These are phyloP conservation scores for Agrocybe praecox DNA, from an alignment of 768 basidiomycete genomes.

Conservation along the genomic window DNA sequence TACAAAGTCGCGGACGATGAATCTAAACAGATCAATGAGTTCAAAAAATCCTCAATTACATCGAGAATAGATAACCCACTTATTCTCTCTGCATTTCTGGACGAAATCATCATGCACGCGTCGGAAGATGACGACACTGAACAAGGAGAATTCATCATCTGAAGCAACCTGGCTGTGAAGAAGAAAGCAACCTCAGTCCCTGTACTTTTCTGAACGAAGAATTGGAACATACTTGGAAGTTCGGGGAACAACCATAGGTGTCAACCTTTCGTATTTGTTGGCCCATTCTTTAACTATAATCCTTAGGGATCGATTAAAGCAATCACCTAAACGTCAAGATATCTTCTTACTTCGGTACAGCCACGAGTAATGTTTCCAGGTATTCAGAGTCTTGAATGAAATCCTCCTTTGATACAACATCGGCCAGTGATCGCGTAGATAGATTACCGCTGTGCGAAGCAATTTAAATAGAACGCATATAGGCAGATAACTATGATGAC, in stretches of 20 bases:
- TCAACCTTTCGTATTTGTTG: constrained; percentile 83
- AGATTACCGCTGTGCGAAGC: constrained; percentile 76
- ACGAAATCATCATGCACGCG: constrained; percentile 90
- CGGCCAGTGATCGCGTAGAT: constrained; percentile 85
- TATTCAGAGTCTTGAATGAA: constrained; percentile 92
- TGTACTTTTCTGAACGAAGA: constrained; percentile 1
- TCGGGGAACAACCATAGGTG: constrained; percentile 91
- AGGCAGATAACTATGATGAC: constrained; percentile 10
- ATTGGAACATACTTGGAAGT: constrained; percentile 70
- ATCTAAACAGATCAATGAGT: constrained; percentile 49
- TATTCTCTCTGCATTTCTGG: constrained; percentile 94
- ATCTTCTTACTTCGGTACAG: constrained; percentile 83
- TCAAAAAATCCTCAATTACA: not conserved
- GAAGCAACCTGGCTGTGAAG: constrained; percentile 64
- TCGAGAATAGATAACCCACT: constrained; percentile 57
- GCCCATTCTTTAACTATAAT: constrained; percentile 85
- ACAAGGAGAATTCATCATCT: constrained; percentile 90
- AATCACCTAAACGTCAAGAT: constrained; percentile 15
- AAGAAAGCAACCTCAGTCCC: not conserved
- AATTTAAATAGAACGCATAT: constrained; percentile 7
- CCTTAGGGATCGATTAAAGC: constrained; percentile 49
- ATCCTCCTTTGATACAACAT: constrained; percentile 81
- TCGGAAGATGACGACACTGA: constrained; percentile 86
- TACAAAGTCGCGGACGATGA: constrained; percentile 92
- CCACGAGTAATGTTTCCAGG: constrained; percentile 89